These are phyloP conservation scores for Fragilariopsis cylindrus DNA, from an alignment of 108 stramenopile genomes.

Conservation along the genomic window DNA sequence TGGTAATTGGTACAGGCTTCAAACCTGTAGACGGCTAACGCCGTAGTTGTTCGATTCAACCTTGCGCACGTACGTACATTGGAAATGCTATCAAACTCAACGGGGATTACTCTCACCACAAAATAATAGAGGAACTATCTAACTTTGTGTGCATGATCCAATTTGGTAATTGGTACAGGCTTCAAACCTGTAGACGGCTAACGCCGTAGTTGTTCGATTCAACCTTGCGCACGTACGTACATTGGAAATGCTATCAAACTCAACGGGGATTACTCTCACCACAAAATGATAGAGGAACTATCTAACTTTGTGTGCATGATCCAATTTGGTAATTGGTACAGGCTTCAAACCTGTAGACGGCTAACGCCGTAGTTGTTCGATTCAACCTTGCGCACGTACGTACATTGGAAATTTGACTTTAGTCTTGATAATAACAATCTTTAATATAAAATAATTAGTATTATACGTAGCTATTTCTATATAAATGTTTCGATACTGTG, in stretches of 20 bases:
- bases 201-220: slow-evolving; percentile 89
- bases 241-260: slow-evolving; percentile 48
- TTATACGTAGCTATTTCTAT: too few species aligned
- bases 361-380: slow-evolving; percentile 89
- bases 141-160: slow-evolving; percentile 75
- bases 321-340: slow-evolving; percentile 86
- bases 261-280: slow-evolving; percentile 66
- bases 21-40: slow-evolving; percentile 83
- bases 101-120: slow-evolving; percentile 63
- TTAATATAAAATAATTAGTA: too few species aligned
- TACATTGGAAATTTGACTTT: not conserved
- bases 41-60: slow-evolving; percentile 89
- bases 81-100: slow-evolving; percentile 39
- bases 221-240: slow-evolving; percentile 76
- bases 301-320: slow-evolving; percentile 71
- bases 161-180: slow-evolving; percentile 84
- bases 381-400: slow-evolving; percentile 88
- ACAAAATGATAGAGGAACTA: slow-evolving; percentile 17
- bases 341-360: slow-evolving; percentile 89
- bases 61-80: slow-evolving; percentile 64
- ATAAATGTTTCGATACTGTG: too few species aligned
- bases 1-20: slow-evolving; percentile 87
- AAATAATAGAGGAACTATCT: slow-evolving; percentile 18
- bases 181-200: slow-evolving; percentile 85
- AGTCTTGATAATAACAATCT: too few species aligned